phyloP scores from a whole-genome alignment of 306 rosid genomes.

The Begonia peltatifolia region DNA sequence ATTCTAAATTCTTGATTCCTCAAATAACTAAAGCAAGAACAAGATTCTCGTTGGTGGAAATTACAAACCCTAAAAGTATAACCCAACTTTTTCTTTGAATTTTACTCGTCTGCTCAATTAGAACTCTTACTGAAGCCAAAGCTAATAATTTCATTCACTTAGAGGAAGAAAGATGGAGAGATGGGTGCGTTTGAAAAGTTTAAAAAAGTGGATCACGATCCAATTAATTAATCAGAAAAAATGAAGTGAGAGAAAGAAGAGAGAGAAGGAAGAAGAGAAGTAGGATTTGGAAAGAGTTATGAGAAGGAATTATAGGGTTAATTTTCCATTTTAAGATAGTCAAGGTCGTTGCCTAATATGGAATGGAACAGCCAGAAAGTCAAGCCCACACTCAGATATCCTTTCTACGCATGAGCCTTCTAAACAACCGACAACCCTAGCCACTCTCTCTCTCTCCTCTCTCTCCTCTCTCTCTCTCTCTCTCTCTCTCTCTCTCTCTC shows the following conservation, averaged over 20 bases:
- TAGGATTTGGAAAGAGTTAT: constrained; percentile 9
- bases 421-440: constrained; percentile 35
- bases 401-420: constrained; percentile 20
- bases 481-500: constrained; percentile 11
- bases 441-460: constrained; percentile 10
- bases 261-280: neutral
- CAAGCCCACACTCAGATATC: constrained; percentile 15
- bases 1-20: too few species aligned
- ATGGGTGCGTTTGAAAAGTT: neutral
- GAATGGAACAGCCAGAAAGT: constrained; percentile 35
- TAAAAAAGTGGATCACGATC: neutral
- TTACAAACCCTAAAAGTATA: too few species aligned
- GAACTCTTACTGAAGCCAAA: too few species aligned
- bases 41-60: too few species aligned
- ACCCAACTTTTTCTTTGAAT: too few species aligned
- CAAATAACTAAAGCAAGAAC: too few species aligned
- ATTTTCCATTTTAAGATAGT: constrained; percentile 28
- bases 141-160: too few species aligned
- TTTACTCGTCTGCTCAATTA: too few species aligned
- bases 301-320: constrained; percentile 8
- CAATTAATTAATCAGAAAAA: too few species aligned
- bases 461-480: too few species aligned
- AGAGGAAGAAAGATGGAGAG: neutral
- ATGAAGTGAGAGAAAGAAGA: neutral
- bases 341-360: constrained; percentile 26